Evolutionary conservation across 768 basidiomycete species (phyloP).

Genomic region (Pseudohyphozyma bogoriensis): DNA sequence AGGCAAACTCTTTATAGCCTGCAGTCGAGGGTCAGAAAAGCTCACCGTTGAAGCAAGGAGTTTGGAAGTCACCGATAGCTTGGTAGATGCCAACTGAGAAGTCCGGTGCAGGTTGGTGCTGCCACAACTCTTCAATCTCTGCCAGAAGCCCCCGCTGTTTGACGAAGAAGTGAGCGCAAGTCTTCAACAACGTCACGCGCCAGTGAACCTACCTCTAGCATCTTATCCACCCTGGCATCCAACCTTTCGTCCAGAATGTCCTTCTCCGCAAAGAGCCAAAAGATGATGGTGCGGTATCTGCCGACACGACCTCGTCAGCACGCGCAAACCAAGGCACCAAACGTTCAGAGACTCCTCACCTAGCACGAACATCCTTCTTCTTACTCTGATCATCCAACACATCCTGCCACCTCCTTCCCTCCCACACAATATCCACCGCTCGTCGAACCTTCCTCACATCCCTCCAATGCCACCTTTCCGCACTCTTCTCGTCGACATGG

Average conservation of each 20-base stretch:
- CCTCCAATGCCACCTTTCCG: constrained; percentile 87
- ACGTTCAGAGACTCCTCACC: constrained; percentile 3
- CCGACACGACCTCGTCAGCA: not conserved
- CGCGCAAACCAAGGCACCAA: not conserved
- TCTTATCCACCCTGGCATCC: constrained; percentile 70
- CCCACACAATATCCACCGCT: constrained; percentile 64
- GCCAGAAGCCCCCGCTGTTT: constrained; percentile 63
- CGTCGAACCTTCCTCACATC: constrained; percentile 84
- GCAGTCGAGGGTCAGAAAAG: not conserved
- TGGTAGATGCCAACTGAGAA: constrained; percentile 84
- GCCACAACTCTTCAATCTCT: constrained; percentile 50
- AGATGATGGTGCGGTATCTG: constrained; percentile 74
- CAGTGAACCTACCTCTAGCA: constrained; percentile 74
- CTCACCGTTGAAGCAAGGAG: not conserved
- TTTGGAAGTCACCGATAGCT: constrained; percentile 64
- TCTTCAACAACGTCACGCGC: not conserved
- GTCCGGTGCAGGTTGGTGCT: constrained; percentile 37
- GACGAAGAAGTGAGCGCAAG: not conserved
- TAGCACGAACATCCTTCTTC: constrained; percentile 19
- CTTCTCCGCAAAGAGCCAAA: constrained; percentile 80
- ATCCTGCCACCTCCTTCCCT: constrained; percentile 55
- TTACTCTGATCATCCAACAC: constrained; percentile 58
- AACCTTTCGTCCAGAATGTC: constrained; percentile 56
- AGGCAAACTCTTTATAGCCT: constrained; percentile 89
- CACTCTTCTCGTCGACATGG: constrained; percentile 60